These are phyloP conservation scores for Terfezia boudieri DNA, from an alignment of 495 filamentous ascomycete genomes.

Conservation along the genomic window DNA sequence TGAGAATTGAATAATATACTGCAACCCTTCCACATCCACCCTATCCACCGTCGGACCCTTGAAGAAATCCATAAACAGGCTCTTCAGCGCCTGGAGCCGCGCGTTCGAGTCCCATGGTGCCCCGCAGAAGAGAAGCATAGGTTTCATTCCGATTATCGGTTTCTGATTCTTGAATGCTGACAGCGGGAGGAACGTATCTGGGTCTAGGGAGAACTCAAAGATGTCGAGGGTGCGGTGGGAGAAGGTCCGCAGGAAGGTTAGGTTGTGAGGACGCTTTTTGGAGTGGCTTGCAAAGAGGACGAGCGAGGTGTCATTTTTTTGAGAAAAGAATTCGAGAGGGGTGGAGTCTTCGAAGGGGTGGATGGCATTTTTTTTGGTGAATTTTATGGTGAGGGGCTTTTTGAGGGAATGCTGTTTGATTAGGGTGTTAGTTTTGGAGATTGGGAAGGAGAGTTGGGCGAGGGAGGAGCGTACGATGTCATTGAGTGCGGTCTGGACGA, in stretches of 20 bases:
- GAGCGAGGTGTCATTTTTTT: slow-evolving; percentile 80
- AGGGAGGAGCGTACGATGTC: slow-evolving; percentile 31
- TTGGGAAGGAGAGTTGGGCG: not conserved
- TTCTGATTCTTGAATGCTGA: slow-evolving; percentile 64
- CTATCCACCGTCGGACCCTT: slow-evolving; percentile 47
- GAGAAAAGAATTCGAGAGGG: slow-evolving; percentile 73
- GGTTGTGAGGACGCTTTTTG: slow-evolving; percentile 81
- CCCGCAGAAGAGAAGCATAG: slow-evolving; percentile 70
- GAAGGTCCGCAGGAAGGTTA: slow-evolving; percentile 70
- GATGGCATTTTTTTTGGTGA: slow-evolving; percentile 84
- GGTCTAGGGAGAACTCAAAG: slow-evolving; percentile 65
- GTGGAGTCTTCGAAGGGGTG: slow-evolving; percentile 82
- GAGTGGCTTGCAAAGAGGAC: slow-evolving; percentile 57
- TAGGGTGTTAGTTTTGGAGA: not conserved
- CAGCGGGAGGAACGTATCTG: slow-evolving; percentile 38
- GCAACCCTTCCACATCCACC: slow-evolving; percentile 83
- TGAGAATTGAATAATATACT: slow-evolving; percentile 62
- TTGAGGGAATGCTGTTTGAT: slow-evolving; percentile 38
- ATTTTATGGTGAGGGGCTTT: slow-evolving; percentile 55
- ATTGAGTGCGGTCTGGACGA: slow-evolving; percentile 54
- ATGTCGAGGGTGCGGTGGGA: slow-evolving; percentile 74
- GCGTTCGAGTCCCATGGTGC: slow-evolving; percentile 60
- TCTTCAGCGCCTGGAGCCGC: slow-evolving; percentile 63
- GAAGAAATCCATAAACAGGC: slow-evolving; percentile 76
- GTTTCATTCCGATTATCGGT: slow-evolving; percentile 60